Evolutionary conservation across 2,329 filamentous ascomycete genomes (phyloP), one percentile per base, ranked within the genome.

Genomic region (Pochonia chlamydosporia): DNA sequence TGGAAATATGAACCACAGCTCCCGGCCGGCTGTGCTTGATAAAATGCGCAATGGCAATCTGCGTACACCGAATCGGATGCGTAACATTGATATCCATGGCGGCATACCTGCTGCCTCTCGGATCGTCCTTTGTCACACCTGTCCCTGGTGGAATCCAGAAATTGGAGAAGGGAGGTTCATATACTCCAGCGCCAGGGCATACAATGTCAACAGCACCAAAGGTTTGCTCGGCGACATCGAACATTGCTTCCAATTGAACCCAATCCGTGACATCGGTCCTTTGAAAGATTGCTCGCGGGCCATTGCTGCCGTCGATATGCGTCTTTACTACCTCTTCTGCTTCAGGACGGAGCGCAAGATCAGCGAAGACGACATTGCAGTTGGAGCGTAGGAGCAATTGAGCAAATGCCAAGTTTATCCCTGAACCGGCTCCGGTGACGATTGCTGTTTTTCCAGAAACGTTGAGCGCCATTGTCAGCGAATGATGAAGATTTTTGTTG

Each of bases 281-380:
- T 21, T 67, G 60, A 53, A 74, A 75, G 10, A 72, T 49, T 3
- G 65, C 70, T 4, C 63, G 59, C 0, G 65, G 56, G 30, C 51
- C 43, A 4, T 47, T 57, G 11, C 43, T 35, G 5, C 44, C 46
- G 33, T 44, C 37, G 26, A 45, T 18, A 50, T 66, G 48, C 3
- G 52, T 37, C 3, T 48, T 35, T 4, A 71, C 35, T 7, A 75
- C 49, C 1, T 47, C 52, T 31, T 69, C 42, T 2, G 73, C 69
- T 49, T 74, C 70, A 0, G 70, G 67, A 0, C 71, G 64, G 0
- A 39, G 35, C 18, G 7, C 18, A 13, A 75, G 51, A 52, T 76
- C 73, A 30, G 67, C 73, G 5, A 75, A 54, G 4, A 73, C 55
- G 13, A 75, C 72, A 43, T 71, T 73, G 58, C 71, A 74, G 31